Conservation (phyloP, 768 basidiomycete species). For the Lactifluus rugatus region DNA sequence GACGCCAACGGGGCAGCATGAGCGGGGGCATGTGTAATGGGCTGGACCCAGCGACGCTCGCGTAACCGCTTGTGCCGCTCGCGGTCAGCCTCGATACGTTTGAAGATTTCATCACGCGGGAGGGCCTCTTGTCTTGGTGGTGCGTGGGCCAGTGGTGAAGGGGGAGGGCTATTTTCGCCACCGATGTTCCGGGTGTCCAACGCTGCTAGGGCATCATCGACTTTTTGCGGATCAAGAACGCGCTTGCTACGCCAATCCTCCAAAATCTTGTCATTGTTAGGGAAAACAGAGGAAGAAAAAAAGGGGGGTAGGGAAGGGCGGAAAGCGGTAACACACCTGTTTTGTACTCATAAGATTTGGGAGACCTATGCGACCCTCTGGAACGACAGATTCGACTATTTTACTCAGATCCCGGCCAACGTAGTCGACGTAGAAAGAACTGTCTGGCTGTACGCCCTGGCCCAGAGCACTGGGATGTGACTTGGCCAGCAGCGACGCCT, state of each 20-base stretch:
- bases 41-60: slow-evolving; percentile 88
- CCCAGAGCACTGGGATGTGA: slow-evolving; percentile 40
- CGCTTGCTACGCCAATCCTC: slow-evolving; percentile 86
- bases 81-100: slow-evolving; percentile 85
- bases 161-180: slow-evolving; percentile 19
- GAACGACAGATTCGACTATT: slow-evolving; percentile 81
- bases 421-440: slow-evolving; percentile 65
- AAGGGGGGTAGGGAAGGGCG: too few species aligned
- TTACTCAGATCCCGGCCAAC: slow-evolving; percentile 68
- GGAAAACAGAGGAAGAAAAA: neutral
- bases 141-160: slow-evolving; percentile 17
- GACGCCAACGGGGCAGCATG: slow-evolving; percentile 40
- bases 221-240: slow-evolving; percentile 65
- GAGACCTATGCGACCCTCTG: slow-evolving; percentile 76
- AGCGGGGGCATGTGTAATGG: slow-evolving; percentile 44
- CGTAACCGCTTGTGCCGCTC: slow-evolving; percentile 88
- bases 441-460: slow-evolving; percentile 28
- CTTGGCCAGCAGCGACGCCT: slow-evolving; percentile 61
- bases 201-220: slow-evolving; percentile 57
- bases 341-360: slow-evolving; percentile 82
- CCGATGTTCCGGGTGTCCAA: slow-evolving; percentile 41
- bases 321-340: slow-evolving; percentile 49
- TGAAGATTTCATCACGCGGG: slow-evolving; percentile 56
- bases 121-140: slow-evolving; percentile 20
- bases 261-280: slow-evolving; percentile 50